Evolutionary conservation across 208 protist species (phyloP).

Genomic region (Tritrichomonas foetus): DNA sequence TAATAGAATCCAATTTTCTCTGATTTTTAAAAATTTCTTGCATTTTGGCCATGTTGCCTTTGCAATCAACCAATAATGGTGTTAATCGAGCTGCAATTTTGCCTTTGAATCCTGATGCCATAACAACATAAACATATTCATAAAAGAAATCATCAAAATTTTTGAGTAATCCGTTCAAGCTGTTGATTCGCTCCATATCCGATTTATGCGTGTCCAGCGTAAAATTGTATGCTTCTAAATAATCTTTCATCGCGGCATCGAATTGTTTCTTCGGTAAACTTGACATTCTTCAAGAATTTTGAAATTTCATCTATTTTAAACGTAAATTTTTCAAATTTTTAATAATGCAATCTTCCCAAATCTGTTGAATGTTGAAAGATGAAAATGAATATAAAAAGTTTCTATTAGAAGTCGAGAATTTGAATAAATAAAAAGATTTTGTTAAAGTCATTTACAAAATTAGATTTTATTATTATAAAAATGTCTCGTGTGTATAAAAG

Average conservation of each 20-base stretch:
- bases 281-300: too few species aligned
- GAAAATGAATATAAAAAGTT: too few species aligned
- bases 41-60: constrained; percentile 34
- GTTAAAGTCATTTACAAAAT: too few species aligned
- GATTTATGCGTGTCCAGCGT: background rate
- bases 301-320: too few species aligned
- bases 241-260: background rate
- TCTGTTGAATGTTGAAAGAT: too few species aligned
- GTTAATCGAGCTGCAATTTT: background rate
- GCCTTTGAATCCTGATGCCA: background rate
- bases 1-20: background rate
- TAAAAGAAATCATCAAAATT: constrained; percentile 38
- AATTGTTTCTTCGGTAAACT: background rate
- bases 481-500: too few species aligned
- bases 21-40: background rate
- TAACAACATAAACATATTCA: constrained; percentile 25
- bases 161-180: background rate
- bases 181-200: background rate
- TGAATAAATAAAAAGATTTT: too few species aligned
- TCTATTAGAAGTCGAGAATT: too few species aligned
- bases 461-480: too few species aligned
- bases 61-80: background rate
- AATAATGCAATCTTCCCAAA: too few species aligned
- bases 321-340: too few species aligned
- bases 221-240: background rate